Percentiles rank a stretch among this genome's conserved stretches.
Conservation (phyloP, 257 asterid species). For the Scutellaria baicalensis region DNA sequence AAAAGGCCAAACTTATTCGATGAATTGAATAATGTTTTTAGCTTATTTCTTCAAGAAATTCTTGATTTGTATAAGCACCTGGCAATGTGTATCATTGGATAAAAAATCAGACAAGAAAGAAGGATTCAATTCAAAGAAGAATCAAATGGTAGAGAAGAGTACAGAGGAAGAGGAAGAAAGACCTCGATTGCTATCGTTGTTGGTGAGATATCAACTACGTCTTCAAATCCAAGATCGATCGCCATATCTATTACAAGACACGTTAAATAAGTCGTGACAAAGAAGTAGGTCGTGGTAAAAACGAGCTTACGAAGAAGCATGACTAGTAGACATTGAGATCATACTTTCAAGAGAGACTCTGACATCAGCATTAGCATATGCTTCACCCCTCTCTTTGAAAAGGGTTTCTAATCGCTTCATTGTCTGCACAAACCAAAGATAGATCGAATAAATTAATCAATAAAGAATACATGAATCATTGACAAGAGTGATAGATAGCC, state of each 20-base stretch:
- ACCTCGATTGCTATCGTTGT: conserved; percentile 73
- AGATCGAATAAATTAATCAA: not conserved
- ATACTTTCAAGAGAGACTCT: conserved; percentile 72
- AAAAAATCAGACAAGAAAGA: not conserved
- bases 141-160: not conserved
- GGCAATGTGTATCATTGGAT: conserved; percentile 3
- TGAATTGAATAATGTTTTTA: not conserved
- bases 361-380: conserved; percentile 66
- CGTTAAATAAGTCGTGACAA: not conserved
- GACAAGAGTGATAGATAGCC: not conserved
- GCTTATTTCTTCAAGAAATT: conserved; percentile 37
- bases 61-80: conserved; percentile 64
- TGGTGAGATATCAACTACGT: conserved; percentile 57
- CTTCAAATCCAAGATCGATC: conserved; percentile 47
- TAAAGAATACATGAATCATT: not conserved
- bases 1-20: not conserved
- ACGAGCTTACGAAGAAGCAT: not conserved
- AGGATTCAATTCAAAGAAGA: not conserved
- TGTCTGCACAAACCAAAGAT: conserved; percentile 37
- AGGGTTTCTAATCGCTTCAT: conserved; percentile 59
- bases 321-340: conserved; percentile 7
- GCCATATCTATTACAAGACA: conserved; percentile 44
- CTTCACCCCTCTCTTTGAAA: conserved; percentile 69
- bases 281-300: not conserved
- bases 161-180: not conserved